Conservation (phyloP, 2,329 filamentous ascomycete species). For the Xylogone sp. region DNA sequence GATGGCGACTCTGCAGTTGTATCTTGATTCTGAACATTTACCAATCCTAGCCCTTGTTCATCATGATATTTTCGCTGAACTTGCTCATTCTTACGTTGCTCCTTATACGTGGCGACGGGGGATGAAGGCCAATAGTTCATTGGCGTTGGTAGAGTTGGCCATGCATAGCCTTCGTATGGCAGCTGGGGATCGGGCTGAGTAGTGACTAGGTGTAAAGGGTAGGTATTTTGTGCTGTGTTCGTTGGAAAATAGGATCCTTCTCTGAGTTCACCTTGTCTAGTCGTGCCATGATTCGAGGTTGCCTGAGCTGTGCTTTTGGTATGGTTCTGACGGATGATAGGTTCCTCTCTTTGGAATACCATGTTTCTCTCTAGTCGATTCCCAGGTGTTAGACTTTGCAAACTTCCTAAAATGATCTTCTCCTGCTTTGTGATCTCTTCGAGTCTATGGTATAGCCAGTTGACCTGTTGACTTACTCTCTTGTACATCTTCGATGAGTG, state of each 20-base stretch:
- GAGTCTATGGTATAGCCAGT: conserved; percentile 39
- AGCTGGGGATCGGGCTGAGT: not conserved
- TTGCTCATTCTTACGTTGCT: not conserved
- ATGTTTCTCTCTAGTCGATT: conserved; percentile 41
- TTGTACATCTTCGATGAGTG: not conserved
- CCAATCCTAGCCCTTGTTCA: not conserved
- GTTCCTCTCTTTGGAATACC: conserved; percentile 12
- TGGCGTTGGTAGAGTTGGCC: not conserved
- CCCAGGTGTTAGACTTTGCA: conserved; percentile 48
- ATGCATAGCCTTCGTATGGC: not conserved
- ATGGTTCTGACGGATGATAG: not conserved
- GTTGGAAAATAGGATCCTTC: not conserved
- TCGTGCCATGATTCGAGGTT: too few species aligned
- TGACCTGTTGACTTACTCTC: conserved; percentile 29
- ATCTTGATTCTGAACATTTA: too few species aligned
- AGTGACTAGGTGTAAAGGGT: not conserved
- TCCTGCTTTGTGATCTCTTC: conserved; percentile 44
- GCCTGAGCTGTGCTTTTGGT: too few species aligned
- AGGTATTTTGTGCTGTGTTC: not conserved
- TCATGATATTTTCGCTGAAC: not conserved
- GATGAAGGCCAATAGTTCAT: not conserved
- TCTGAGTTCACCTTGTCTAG: too few species aligned
- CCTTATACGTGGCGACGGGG: not conserved
- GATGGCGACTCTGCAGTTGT: too few species aligned
- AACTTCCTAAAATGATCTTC: conserved; percentile 37